Evolutionary conservation across 1,284 basidiomycete species (phyloP).

Genomic region (Leccinum solheimii): DNA sequence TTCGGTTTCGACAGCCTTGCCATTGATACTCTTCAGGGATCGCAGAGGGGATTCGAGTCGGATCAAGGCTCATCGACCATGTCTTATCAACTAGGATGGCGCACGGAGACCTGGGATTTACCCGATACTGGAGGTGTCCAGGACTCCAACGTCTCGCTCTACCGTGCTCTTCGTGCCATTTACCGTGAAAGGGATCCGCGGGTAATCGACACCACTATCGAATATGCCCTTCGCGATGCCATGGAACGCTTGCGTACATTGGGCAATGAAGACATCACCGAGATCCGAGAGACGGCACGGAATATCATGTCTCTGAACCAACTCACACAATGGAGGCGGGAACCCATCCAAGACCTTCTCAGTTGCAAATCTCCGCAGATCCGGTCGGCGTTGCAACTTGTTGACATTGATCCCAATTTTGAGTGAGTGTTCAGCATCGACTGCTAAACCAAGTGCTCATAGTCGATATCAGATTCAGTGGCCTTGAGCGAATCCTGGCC

Average conservation of each 20-base stretch:
- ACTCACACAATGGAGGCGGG: conserved; percentile 57
- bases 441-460: conserved; percentile 12
- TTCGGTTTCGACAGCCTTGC: conserved; percentile 88
- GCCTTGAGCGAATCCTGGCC: conserved; percentile 78
- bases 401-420: conserved; percentile 54
- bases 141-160: conserved; percentile 63
- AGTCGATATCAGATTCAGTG: conserved; percentile 63
- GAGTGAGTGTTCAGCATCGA: conserved; percentile 54
- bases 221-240: conserved; percentile 55
- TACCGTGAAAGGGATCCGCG: conserved; percentile 67
- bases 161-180: conserved; percentile 75
- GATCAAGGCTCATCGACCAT: conserved; percentile 48
- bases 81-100: conserved; percentile 83
- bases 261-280: conserved; percentile 74
- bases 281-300: conserved; percentile 65
- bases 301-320: conserved; percentile 81
- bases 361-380: conserved; percentile 37
- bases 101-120: conserved; percentile 90
- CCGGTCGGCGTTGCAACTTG: conserved; percentile 44
- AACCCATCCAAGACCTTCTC: conserved; percentile 40
- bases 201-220: conserved; percentile 49
- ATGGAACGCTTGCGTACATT: conserved; percentile 65
- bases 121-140: conserved; percentile 56
- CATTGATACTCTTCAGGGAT: conserved; percentile 55
- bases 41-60: conserved; percentile 37